Conservation (phyloP, 805 yeast species). For the Yarrowia deformans region DNA sequence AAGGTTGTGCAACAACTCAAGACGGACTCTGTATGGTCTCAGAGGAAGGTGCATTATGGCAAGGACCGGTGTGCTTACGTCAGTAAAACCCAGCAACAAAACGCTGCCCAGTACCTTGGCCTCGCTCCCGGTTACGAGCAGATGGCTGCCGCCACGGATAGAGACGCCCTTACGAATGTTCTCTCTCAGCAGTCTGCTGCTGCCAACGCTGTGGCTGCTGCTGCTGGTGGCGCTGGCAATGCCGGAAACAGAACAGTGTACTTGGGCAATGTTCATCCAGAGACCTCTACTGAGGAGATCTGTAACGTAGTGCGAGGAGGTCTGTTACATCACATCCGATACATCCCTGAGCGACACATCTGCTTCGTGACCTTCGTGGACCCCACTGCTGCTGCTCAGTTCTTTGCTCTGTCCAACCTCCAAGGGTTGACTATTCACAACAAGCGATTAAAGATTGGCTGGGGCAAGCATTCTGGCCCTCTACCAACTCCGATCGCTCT, state of each 20-base stretch:
- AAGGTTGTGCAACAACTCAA: slow-evolving; percentile 75
- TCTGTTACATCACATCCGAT: slow-evolving; percentile 79
- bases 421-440: slow-evolving; percentile 88
- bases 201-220: slow-evolving; percentile 95
- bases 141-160: slow-evolving; percentile 70
- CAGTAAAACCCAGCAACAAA: slow-evolving; percentile 94
- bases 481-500: slow-evolving; percentile 82
- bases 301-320: slow-evolving; percentile 98
- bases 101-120: slow-evolving; percentile 94
- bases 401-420: slow-evolving; percentile 90
- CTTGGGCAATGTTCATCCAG: slow-evolving; percentile 87
- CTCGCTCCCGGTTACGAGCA: slow-evolving; percentile 89
- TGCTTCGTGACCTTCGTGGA: slow-evolving; percentile 96
- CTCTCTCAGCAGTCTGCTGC: slow-evolving; percentile 94
- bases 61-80: slow-evolving; percentile 91
- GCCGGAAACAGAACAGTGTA: slow-evolving; percentile 94
- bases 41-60: slow-evolving; percentile 85
- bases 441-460: slow-evolving; percentile 88
- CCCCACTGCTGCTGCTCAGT: slow-evolving; percentile 97
- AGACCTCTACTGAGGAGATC: slow-evolving; percentile 86
- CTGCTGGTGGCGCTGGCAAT: slow-evolving; percentile 92
- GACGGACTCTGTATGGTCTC: slow-evolving; percentile 68
- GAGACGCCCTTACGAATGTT: slow-evolving; percentile 55
- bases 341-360: slow-evolving; percentile 83
- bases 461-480: slow-evolving; percentile 98